These are phyloP conservation scores for Tephrocybe sp. DNA, from an alignment of 768 basidiomycete species.

Conservation along the genomic window DNA sequence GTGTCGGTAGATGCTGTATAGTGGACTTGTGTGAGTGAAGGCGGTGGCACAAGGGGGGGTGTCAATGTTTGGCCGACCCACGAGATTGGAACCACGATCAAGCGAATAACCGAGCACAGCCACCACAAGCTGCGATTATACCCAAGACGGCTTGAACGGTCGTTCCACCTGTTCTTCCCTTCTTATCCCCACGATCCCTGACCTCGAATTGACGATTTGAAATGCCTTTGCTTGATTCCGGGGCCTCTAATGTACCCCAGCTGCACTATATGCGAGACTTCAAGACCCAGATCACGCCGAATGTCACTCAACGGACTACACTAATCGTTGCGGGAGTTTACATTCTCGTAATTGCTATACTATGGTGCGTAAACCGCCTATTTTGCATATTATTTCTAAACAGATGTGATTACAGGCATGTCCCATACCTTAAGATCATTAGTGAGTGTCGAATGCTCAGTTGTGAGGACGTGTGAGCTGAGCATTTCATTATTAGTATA, in stretches of 20 bases:
- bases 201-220: neutral
- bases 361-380: slow-evolving; percentile 56
- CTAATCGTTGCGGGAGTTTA: slow-evolving; percentile 81
- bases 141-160: too few species aligned
- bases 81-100: neutral
- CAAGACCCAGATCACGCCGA: slow-evolving; percentile 55
- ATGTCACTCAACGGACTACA: slow-evolving; percentile 70
- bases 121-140: too few species aligned
- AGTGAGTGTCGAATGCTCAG: slow-evolving; percentile 50
- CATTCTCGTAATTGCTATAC: slow-evolving; percentile 70
- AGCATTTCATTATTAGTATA: slow-evolving; percentile 53
- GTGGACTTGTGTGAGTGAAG: too few species aligned
- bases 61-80: neutral
- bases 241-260: slow-evolving; percentile 8
- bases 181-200: neutral
- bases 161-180: slow-evolving; percentile 2
- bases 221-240: slow-evolving; percentile 12
- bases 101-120: slow-evolving; percentile 15
- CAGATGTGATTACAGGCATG: slow-evolving; percentile 53
- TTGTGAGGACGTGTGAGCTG: neutral
- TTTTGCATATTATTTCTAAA: neutral
- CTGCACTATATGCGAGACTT: slow-evolving; percentile 38
- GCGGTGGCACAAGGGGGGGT: too few species aligned
- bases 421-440: slow-evolving; percentile 69
- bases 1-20: too few species aligned